Base-by-base conservation (phyloP, 768 basidiomycete genomes). In the Lactarius sanguifluus region DNA sequence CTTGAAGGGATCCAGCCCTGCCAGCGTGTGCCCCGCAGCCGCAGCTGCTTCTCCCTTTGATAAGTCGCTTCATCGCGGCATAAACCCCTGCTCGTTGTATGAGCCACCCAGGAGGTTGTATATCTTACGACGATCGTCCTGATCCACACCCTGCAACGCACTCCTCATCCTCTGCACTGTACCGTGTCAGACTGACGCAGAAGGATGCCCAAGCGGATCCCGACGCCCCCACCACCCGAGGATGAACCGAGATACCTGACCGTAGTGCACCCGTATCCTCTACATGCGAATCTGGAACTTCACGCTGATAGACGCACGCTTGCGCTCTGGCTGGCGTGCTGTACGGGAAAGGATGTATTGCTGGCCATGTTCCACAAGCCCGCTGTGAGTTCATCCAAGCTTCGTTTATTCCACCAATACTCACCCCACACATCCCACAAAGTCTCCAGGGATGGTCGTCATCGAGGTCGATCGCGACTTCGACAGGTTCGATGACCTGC, bases 391-490 rank as follows among this genome's bases (percentile, higher is more conserved):
- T 15, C 23, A 16, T 55, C 18, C 45, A 2, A n/a, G 28, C 1
- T 9, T 32, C 30, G 9, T 25, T 25, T 6, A 5, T 25, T 4
- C 30, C 50, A 20, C 38, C 40, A 12, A 54, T 23, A 23, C 36
- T 2, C 7, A 41, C 57, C 23, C 20, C 23, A 12, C 54, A 13
- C 23, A 30, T 18, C 30, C 15, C 7, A 18, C 16, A 40, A 62
- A 81, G 80, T 79, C 82, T 1, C 80, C 77, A 12, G 80, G 75
- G 59, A 81, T 79, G 76, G 76, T 83, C 54, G 78, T 83, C 59
- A 74, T 83, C 65, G 82, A 82, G 55, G 71, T 83, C 32, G 73
- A 66, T 30, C 73, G 78, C 25, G 59, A 71, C 1, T 78, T 76
- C 32, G 58, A 68, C 3, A 57, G 74, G 13, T 76, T 79, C 70